These are phyloP conservation scores for Hansenula anomala DNA, from an alignment of 1,139 yeast genomes.

Conservation along the genomic window DNA sequence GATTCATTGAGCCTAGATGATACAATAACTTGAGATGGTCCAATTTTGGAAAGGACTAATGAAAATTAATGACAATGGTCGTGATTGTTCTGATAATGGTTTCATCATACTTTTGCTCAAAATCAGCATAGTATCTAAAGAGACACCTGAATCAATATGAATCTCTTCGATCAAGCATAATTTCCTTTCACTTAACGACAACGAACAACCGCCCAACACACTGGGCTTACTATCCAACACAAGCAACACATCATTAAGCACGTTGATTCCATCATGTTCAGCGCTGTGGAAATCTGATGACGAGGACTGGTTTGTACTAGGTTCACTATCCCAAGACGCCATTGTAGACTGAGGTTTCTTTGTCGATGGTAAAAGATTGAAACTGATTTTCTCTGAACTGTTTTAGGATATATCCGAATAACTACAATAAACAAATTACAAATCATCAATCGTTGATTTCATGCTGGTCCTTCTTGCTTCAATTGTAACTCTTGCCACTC, in stretches of 20 bases:
- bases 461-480: constrained; percentile 18
- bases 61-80: too few relatives aligned
- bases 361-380: too few relatives aligned
- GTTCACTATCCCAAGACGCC: too few relatives aligned
- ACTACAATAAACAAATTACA: too few relatives aligned
- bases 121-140: background rate
- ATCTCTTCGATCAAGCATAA: background rate
- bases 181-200: background rate
- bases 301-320: too few relatives aligned
- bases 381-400: too few relatives aligned
- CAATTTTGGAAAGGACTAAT: background rate
- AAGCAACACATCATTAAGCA: background rate
- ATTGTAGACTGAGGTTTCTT: too few relatives aligned
- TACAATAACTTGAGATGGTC: constrained; percentile 3
- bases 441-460: background rate
- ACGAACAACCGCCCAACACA: constrained; percentile 1
- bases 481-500: constrained; percentile 45
- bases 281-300: too few relatives aligned
- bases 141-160: background rate
- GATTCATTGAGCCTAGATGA: constrained; percentile 4
- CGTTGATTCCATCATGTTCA: too few relatives aligned
- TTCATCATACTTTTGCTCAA: background rate
- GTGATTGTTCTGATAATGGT: too few relatives aligned
- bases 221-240: background rate
- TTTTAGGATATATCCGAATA: too few relatives aligned